Percentiles rank a stretch among this genome's conserved stretches.
Evolutionary conservation across 2,329 filamentous ascomycete species (phyloP).

Genomic region (Paecilomyces sp.): DNA sequence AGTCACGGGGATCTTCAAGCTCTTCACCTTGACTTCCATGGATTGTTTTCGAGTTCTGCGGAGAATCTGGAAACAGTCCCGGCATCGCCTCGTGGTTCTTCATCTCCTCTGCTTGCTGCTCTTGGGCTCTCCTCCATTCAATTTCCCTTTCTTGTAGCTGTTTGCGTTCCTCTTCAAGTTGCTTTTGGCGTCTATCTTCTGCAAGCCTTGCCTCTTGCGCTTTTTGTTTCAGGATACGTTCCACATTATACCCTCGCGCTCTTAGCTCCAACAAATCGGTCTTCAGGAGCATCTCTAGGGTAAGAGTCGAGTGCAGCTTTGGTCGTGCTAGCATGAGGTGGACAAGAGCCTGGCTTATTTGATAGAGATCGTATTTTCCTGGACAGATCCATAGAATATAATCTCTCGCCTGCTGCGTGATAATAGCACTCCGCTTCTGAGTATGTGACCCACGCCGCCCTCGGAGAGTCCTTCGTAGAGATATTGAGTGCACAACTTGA

Average conservation of each 20-base stretch:
- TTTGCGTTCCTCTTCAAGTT: constrained; percentile 65
- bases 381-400: constrained; percentile 71
- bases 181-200: constrained; percentile 68
- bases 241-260: constrained; percentile 90
- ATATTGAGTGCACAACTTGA: constrained; percentile 68
- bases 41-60: constrained; percentile 38
- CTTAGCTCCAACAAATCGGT: constrained; percentile 75
- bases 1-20: constrained; percentile 25
- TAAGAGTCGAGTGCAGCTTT: constrained; percentile 81
- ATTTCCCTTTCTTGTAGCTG: constrained; percentile 56
- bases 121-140: constrained; percentile 38
- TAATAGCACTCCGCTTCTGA: constrained; percentile 69
- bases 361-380: constrained; percentile 72
- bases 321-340: constrained; percentile 72
- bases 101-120: constrained; percentile 21
- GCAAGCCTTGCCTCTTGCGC: constrained; percentile 81
- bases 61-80: constrained; percentile 64
- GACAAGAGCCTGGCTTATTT: constrained; percentile 83
- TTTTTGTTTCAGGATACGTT: constrained; percentile 83
- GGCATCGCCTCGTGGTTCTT: constrained; percentile 54
- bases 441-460: constrained; percentile 62
- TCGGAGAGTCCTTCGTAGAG: constrained; percentile 67
- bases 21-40: constrained; percentile 15
- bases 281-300: constrained; percentile 84
- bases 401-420: constrained; percentile 48